Evolutionary conservation across 306 rosid genomes (phyloP), one percentile per base, ranked within the genome.

Genomic region (Lathyrus sativus): DNA sequence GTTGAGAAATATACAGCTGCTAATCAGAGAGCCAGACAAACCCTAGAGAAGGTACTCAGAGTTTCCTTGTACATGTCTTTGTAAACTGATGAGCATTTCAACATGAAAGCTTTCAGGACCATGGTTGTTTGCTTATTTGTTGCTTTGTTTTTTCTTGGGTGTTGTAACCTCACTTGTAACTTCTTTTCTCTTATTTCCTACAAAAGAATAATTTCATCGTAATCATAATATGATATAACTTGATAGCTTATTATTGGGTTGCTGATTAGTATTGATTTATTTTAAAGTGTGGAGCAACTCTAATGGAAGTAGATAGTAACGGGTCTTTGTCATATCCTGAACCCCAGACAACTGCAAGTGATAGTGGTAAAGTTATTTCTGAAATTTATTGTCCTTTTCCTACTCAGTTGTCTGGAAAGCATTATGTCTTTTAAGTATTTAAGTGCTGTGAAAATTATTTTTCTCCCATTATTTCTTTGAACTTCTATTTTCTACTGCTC

Each of bases 261-360:
- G 51, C 41, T 70, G 67, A 65, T 59, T 58, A 56, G 64, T 31
- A 48, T 46, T 46, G 24, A 43, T 55, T 44, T 62, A 31, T 65
- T 39, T 62, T 78, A 68, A 77, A 91, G 95, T 78, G 83, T 84
- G 96, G 96, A 70, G 82, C 87, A 51, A 56, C 90, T 70, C 84
- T 92, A 51, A 81, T 89, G 88, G 88, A 85, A 76, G 88, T 91
- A 54, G 88, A 92, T 78, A 77, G 64, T 67, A 92, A 92, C 31
- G 98, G 96, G 35, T 74, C 98, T 5, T 63, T 89, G 81, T 72
- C 90, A 24, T 85, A 81, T 75, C 96, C 92, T n/a, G 83, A 84
- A 61, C 79, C 88, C 64, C 92, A 78, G 74, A 71, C 54, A 12
- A 67, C 72, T 65, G 72, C 71, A 26, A 88, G 83, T 71, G 96